phyloP scores from a whole-genome alignment of 2,329 filamentous ascomycete species.

The Acephala macrosclerotiorum region DNA sequence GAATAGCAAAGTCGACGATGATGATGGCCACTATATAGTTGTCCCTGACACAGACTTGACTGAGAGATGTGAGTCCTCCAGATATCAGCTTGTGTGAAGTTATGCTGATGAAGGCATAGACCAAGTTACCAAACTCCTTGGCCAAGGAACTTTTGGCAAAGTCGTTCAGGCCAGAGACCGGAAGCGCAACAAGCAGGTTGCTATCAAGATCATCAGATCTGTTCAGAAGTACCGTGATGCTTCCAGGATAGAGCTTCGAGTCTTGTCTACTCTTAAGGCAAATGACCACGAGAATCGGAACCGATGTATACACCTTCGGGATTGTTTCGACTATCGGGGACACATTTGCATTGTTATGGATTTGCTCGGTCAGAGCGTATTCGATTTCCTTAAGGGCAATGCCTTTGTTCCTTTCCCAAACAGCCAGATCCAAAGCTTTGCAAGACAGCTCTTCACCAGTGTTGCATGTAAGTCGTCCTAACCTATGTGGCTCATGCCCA shows the following conservation, averaged over 20 bases:
- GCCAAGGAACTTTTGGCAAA: constrained; percentile 98
- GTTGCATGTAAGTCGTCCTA: constrained; percentile 80
- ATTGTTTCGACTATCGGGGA: constrained; percentile 96
- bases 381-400: constrained; percentile 97
- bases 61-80: constrained; percentile 76
- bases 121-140: constrained; percentile 86
- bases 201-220: constrained; percentile 97
- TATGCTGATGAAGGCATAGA: constrained; percentile 60
- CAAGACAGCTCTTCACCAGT: constrained; percentile 94
- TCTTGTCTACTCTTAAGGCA: constrained; percentile 87
- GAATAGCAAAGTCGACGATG: constrained; percentile 85
- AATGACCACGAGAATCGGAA: constrained; percentile 94
- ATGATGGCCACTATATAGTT: constrained; percentile 97
- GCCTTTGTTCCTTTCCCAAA: constrained; percentile 96
- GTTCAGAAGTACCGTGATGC: constrained; percentile 99
- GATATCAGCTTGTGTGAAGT: background rate
- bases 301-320: constrained; percentile 93
- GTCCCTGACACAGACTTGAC: constrained; percentile 86
- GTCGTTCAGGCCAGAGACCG: constrained; percentile 92
- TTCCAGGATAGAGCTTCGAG: constrained; percentile 90
- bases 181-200: constrained; percentile 77
- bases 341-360: constrained; percentile 90
- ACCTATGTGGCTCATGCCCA: background rate
- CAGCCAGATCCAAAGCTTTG: constrained; percentile 97
- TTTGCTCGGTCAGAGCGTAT: constrained; percentile 90